Evolutionary conservation across 177 flowering plant genomes (phyloP), one percentile per base, ranked within the genome.

Genomic region (Telopea speciosissima): DNA sequence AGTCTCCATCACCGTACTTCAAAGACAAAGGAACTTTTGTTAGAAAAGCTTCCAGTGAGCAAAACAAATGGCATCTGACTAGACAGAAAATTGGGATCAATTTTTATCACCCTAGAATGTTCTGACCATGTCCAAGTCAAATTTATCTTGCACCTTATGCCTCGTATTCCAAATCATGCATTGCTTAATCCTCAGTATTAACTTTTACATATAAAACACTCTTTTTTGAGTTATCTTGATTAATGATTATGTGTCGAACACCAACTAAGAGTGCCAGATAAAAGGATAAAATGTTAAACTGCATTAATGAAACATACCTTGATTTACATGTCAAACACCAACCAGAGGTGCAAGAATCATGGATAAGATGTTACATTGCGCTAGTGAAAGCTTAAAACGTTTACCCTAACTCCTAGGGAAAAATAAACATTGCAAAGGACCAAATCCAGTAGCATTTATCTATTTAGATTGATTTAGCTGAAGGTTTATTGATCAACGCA

Each of bases 1-100:
- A 68, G 56, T 80, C 61, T 81, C 88, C 80, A 85, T 84, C 72
- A 78, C 74, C 85, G 83, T 79, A 60, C 90, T 86, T 69, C 49
- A 66, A 66, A 68, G 26, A 68, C 70, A 79, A 71, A 76, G 24
- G 67, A 64, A 72, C 17, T 54, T 21, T 23, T 68, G 63, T 72
- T 12, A 68, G 65, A 36, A 65, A 62, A 24, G 22, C 45, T 56
- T 36, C 66, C 1, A 3, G 33, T 52, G 44, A 26, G 21, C 2
- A 62, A 28, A 22, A 25, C 19, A 28, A 28, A 40, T 33, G 36
- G 59, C 54, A 49, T 36, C 11, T 49, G 49, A 13, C 3, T 44
- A 12, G 54, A 49, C 5, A 49, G 54, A 49, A 49, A 49, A 49
- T 16, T 5, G 54, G 7, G 17, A 11, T 49, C 17, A 12, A 12